Evolutionary conservation across 2,329 filamentous ascomycete genomes (phyloP), one percentile per base, ranked within the genome.

Genomic region (Cladosporium sp.): DNA sequence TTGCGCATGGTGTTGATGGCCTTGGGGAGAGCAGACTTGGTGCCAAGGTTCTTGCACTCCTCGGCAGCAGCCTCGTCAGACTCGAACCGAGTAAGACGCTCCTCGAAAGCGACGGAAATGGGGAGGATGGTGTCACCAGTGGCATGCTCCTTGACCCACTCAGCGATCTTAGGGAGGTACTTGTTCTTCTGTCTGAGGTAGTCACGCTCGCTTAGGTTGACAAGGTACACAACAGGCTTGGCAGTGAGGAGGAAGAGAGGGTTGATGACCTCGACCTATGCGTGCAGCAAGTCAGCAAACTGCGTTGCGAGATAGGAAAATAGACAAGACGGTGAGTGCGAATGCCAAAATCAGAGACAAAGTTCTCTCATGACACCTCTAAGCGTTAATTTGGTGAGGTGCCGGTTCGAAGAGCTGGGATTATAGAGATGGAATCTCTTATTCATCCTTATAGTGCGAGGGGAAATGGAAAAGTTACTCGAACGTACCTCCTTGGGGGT

Each of bases 151-250:
- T 97, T 95, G 72, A 96, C 84, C 93, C 93, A 99, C 69, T 93
- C 88, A 54, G 88, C 89, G 61, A 97, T 85, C 76, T 92, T 93
- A 60, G 88, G 82, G 50, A 99, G 82, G 75, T 99, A 84, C 84
- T 99, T 99, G 83, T 99, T 99, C 86, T 97, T 99, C 78, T 97
- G 93, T 66, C 93, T 87, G 67, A 96, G 85, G 72, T 91, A 99
- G 73, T 99, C 93, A 73, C 84, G 91, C 77, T 99, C 95, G 56
- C 89, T 96, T 55, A 99, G 77, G 77, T 99, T 99, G 76, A 97
- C 88, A 38, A 99, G 80, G 76, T 89, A 97, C 60, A 99, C 92
- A 52, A 96, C 91, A 3, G 93, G 92, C 77, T 99, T 99, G 59
- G 95, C 93, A 32, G 90, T 90, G 54, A 99, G 82, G 53, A 99